These are phyloP conservation scores for Quercus cerris DNA, from an alignment of 306 rosid species.

Conservation along the genomic window DNA sequence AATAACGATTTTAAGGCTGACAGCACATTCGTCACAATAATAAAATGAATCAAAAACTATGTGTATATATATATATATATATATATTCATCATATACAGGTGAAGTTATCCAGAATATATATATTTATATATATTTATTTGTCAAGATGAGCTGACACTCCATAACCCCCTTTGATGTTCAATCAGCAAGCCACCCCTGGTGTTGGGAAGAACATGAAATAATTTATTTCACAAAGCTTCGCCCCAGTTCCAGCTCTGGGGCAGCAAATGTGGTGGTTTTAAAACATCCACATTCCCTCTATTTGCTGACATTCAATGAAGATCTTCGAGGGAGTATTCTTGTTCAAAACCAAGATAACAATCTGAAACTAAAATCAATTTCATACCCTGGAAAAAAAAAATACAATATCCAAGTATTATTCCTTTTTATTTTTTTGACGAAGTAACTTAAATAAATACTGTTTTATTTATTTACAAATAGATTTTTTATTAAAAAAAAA, in stretches of 20 bases:
- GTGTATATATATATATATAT: too few relatives aligned
- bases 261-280: neutral
- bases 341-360: constrained; percentile 86
- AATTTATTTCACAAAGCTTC: neutral
- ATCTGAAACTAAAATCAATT: constrained; percentile 77
- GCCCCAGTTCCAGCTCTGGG: neutral
- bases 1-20: too few relatives aligned
- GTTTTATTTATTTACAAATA: too few relatives aligned
- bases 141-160: neutral
- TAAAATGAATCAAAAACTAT: too few relatives aligned
- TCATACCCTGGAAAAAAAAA: constrained; percentile 53
- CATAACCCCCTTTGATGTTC: neutral
- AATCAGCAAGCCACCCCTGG: neutral
- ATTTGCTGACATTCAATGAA: constrained; percentile 2
- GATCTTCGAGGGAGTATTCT: constrained; percentile 59
- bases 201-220: neutral
- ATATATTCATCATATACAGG: too few relatives aligned
- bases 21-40: too few relatives aligned
- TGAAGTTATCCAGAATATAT: neutral
- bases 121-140: neutral
- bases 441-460: neutral
- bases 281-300: neutral
- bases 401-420: neutral
- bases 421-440: neutral
- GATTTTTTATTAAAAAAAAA: too few relatives aligned